Evolutionary conservation across 495 filamentous ascomycete genomes (phyloP), one percentile per base, ranked within the genome.

Genomic region (Schizothecium vesticola): DNA sequence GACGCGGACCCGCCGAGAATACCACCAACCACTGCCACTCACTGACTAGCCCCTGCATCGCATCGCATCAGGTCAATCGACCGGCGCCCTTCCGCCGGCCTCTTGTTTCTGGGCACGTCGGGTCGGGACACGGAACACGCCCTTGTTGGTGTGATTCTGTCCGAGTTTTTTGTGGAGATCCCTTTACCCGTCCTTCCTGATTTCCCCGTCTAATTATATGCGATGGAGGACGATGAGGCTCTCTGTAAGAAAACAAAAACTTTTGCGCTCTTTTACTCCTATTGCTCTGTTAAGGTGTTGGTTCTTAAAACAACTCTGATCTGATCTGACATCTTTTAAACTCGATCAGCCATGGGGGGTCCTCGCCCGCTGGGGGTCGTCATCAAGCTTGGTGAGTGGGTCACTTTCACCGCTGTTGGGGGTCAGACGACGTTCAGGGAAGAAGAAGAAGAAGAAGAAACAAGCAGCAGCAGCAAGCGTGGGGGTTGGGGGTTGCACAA

Each of bases 331-430:
- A 43, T n/a, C 19, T n/a, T n/a, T n/a, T 8, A 2, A 51, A n/a
- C 43, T 8, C 43, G 2, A 64, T 25, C 72, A 80, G 85, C 75
- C 68, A 85, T 84, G 84, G 87, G 83, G 77, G 74, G 74, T n/a
- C 70, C 75, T 63, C 85, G 81, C 70, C 81, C 85, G 43, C 82
- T 88, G 70, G 93, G 90, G 56, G 88, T 97, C 67, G 94, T 97
- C 72, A 97, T 97, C 70, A 97, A 97, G 81, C 83, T 97, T 70
- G 94, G 94, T 97, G 84, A 82, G 88, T 79, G 66, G 58, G 29
- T 59, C 33, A 55, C 24, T 19, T 58, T 61, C 43, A 36, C 55
- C 19, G 19, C n/a, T 2, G 36, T 3, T 24, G 33, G n/a, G 43
- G 61, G 28, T 59, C 31, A 21, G 33, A 13, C 33, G 13, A 43